A percentile compares a stretch with the other conserved stretches of the same genome.
Evolutionary conservation across 1,139 yeast genomes (phyloP).

Genomic region (Pichia sorboxylosa): DNA sequence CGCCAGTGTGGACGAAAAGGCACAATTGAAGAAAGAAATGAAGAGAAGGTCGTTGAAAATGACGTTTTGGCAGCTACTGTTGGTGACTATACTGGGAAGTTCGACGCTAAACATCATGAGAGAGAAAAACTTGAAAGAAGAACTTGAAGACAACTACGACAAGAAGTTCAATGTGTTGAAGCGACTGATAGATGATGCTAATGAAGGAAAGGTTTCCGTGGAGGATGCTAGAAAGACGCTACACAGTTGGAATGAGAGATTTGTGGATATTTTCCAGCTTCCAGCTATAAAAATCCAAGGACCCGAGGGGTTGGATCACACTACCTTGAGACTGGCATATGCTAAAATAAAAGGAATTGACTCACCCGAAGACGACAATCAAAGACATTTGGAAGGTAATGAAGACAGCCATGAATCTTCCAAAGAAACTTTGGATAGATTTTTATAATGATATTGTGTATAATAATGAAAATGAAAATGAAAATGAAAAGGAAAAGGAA

Average conservation of each 20-base stretch:
- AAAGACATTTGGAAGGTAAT: neutral
- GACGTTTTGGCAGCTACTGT: constrained; percentile 23
- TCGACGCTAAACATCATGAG: constrained; percentile 24
- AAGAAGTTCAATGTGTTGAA: constrained; percentile 16
- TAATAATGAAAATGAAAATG: too few relatives aligned
- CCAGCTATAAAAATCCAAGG: constrained; percentile 18
- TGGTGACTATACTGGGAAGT: constrained; percentile 22
- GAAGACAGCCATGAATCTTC: neutral
- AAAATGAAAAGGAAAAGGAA: neutral
- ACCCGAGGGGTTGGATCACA: constrained; percentile 15
- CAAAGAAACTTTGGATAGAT: constrained; percentile 11
- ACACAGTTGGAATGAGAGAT: constrained; percentile 19
- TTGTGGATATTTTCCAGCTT: constrained; percentile 18
- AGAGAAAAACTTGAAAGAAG: constrained; percentile 21
- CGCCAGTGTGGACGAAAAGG: constrained; percentile 15
- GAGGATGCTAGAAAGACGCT: constrained; percentile 20
- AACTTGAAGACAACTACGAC: constrained; percentile 19
- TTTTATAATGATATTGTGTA: constrained; percentile 6
- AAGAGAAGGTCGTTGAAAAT: constrained; percentile 21
- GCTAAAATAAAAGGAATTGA: constrained; percentile 7
- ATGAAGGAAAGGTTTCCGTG: constrained; percentile 14
- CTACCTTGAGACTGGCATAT: constrained; percentile 6
- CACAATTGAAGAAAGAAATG: constrained; percentile 15
- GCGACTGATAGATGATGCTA: constrained; percentile 12
- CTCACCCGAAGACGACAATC: neutral